Evolutionary conservation across 1,284 basidiomycete species (phyloP).

Genomic region (Heterobasidion parviporum): DNA sequence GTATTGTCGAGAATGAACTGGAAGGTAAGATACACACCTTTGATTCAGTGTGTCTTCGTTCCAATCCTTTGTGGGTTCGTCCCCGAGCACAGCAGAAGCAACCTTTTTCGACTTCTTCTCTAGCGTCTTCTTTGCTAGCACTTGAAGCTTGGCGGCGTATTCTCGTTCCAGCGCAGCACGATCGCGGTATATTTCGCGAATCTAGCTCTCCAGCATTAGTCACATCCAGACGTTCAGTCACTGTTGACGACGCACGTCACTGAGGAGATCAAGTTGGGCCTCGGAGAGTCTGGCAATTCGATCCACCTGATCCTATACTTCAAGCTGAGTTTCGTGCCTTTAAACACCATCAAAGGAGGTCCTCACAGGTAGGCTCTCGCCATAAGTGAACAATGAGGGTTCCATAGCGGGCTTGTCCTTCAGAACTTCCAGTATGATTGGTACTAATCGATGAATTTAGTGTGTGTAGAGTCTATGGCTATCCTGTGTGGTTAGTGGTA

Average conservation of each 20-base stretch:
- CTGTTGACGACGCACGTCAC: constrained; percentile 42
- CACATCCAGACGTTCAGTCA: not conserved
- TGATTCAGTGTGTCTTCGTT: constrained; percentile 42
- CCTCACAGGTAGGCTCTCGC: constrained; percentile 3
- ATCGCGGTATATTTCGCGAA: constrained; percentile 64
- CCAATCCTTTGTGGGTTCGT: constrained; percentile 58
- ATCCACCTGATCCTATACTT: constrained; percentile 48
- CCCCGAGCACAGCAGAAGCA: constrained; percentile 48
- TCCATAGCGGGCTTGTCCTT: not conserved
- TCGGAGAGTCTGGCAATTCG: constrained; percentile 27
- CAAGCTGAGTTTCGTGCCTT: not conserved
- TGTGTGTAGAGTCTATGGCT: too few relatives aligned
- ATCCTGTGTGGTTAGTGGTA: too few relatives aligned
- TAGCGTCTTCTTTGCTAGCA: constrained; percentile 52
- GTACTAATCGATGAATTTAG: not conserved
- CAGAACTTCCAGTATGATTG: not conserved
- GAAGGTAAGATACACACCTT: constrained; percentile 34
- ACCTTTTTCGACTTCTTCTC: constrained; percentile 64
- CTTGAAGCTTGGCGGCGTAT: constrained; percentile 62
- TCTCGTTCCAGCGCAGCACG: constrained; percentile 64
- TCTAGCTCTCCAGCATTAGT: constrained; percentile 28
- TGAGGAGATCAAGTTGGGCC: constrained; percentile 38
- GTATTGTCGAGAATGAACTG: not conserved
- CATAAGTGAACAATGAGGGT: not conserved
- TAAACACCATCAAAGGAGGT: not conserved